Base-by-base conservation (phyloP, 768 basidiomycete genomes). In the Suillus lakei region DNA sequence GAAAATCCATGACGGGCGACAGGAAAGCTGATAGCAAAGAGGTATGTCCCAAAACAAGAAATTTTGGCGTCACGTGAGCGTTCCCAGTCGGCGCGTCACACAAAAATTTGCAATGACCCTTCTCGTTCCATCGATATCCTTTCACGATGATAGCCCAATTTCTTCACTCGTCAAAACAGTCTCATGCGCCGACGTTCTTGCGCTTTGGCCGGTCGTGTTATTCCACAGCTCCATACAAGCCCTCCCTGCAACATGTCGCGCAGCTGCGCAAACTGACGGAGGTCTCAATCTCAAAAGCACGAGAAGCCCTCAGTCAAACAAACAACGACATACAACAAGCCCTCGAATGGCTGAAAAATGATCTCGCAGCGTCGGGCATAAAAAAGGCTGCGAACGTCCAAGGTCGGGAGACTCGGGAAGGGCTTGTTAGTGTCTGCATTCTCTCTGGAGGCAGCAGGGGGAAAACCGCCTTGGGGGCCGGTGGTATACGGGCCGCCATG, bases 221-320 rank as follows among this genome's bases (percentile, higher is more conserved):
- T 75, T 89, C 90, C 18, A 85, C 88, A 5, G 63, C 73, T 26
- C 67, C 78, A 4, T 70, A 78, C 62, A 93, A 90, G 73, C 82
- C 90, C 0, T 84, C 91, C 15, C 74, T 94, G 38, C 87, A 90
- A 62, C 88, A 96, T 63, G 89, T 99, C 68, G 91, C 92, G 1
- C 88, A 95, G 76, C 86, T 99, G 48, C 88, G 97, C 68, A 93
- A 92, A 76, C 83, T 84, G 70, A 91, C 85, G 53, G 88, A 89
- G 56, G 92, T 95, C 58, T 93, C 96, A 9, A 88, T 98, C 68
- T 82, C 85, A 53, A 95, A 95, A 80, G 97, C 96, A 36, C 88
- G 91, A 43, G 92, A 96, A 75, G 96, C 97, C 3, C 90, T 99
- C 61, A 74, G 77, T 60, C 87, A 89, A 32, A 84, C 88, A 36